Conservation (phyloP, 345 rosid species). For the Citrus maxima region DNA sequence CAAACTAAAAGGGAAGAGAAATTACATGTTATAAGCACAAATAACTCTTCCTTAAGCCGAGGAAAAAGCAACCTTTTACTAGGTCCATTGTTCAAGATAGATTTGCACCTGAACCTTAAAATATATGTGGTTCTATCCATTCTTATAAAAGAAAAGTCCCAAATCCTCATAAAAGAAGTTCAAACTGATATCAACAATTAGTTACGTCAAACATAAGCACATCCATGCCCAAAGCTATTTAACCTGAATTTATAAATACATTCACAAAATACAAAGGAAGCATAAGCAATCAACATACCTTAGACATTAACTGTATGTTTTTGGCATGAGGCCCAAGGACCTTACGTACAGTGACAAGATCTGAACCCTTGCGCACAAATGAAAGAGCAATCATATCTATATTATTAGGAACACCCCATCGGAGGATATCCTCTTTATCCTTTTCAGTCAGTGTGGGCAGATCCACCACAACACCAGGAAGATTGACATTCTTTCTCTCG, state of each 20-base stretch:
- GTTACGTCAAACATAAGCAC: not conserved
- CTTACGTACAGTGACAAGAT: slow-evolving; percentile 80
- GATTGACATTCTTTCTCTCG: slow-evolving; percentile 90
- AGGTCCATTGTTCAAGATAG: not conserved
- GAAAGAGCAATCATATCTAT: slow-evolving; percentile 93
- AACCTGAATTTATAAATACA: not conserved
- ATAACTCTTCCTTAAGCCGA: not conserved
- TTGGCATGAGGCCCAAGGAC: slow-evolving; percentile 83
- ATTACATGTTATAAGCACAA: not conserved
- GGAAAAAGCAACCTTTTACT: not conserved
- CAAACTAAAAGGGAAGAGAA: not conserved
- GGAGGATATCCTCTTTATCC: slow-evolving; percentile 80
- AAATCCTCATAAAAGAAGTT: not conserved
- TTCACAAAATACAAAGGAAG: not conserved
- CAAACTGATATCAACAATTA: not conserved
- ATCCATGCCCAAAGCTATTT: not conserved
- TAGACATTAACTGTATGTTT: slow-evolving; percentile 73
- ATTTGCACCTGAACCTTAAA: not conserved
- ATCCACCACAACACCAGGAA: slow-evolving; percentile 91
- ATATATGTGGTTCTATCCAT: not conserved
- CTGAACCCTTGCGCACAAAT: slow-evolving; percentile 90
- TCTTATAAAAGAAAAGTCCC: not conserved
- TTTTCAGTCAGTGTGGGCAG: slow-evolving; percentile 87
- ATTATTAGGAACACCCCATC: slow-evolving; percentile 82
- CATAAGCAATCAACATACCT: slow-evolving; percentile 42